A percentile compares a stretch with the other conserved stretches of the same genome.
Conservation (phyloP, 2,329 filamentous ascomycete genomes). For the Didymella sp. region DNA sequence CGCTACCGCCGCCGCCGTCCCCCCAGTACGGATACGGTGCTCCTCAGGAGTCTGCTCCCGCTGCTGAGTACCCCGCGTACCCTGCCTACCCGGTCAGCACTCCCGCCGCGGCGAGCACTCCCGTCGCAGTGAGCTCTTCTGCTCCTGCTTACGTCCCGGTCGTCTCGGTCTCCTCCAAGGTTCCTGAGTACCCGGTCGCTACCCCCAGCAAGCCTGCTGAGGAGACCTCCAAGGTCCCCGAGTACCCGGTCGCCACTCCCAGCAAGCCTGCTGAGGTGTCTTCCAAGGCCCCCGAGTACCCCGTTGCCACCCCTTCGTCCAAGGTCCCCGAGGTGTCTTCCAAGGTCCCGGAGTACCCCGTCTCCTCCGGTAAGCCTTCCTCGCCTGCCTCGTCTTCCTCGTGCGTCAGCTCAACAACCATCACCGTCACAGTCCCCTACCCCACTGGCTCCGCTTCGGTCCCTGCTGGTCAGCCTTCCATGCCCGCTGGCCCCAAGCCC, state of each 20-base stretch:
- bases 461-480: neutral
- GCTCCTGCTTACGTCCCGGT: neutral
- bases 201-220: neutral
- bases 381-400: conserved; percentile 18
- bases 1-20: conserved; percentile 42
- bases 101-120: no score
- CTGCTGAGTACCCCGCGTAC: conserved; percentile 28
- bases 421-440: conserved; percentile 52
- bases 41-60: conserved; percentile 30
- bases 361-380: conserved; percentile 21
- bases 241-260: conserved; percentile 19
- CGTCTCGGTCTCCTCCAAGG: conserved; percentile 10
- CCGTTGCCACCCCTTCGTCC: conserved; percentile 16
- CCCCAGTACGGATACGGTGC: conserved; percentile 40
- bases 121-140: neutral
- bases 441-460: conserved; percentile 39
- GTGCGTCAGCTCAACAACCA: conserved; percentile 53
- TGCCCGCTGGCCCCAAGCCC: conserved; percentile 27
- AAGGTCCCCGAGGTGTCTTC: conserved; percentile 16
- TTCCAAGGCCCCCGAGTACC: conserved; percentile 17
- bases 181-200: conserved; percentile 20
- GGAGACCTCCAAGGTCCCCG: conserved; percentile 23
- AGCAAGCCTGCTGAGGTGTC: neutral
- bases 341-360: conserved; percentile 19
- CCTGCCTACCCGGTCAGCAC: conserved; percentile 25